Evolutionary conservation across 139 green algal species (phyloP).

Genomic region (Chlorella sp.): DNA sequence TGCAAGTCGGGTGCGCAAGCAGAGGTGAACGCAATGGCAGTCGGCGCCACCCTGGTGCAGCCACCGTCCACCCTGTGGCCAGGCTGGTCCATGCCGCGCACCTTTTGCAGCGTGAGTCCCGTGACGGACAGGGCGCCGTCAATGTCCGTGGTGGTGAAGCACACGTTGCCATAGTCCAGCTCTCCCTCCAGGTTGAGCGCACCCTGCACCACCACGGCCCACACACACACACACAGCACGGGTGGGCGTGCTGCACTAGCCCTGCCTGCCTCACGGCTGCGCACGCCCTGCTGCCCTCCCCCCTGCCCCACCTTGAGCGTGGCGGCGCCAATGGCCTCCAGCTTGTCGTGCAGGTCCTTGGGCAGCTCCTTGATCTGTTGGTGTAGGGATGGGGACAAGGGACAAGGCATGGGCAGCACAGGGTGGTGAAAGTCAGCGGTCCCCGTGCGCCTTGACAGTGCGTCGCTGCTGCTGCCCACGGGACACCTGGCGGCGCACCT

Average conservation of each 20-base stretch:
- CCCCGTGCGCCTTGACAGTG: no score
- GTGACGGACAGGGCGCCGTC: conserved; percentile 28
- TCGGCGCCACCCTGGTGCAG: no score
- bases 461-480: no score
- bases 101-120: conserved; percentile 22
- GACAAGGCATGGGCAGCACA: no score
- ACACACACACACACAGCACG: background rate
- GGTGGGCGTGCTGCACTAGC: background rate
- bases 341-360: conserved; percentile 22
- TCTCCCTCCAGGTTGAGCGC: conserved; percentile 2
- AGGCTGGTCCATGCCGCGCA: conserved; percentile 7
- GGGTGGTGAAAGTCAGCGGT: no score
- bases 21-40: no score
- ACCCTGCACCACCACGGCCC: background rate
- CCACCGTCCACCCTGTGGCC: no score
- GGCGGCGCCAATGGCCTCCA: conserved; percentile 8
- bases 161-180: conserved; percentile 26
- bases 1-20: no score
- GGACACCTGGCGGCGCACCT: background rate
- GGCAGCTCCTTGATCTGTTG: conserved; percentile 22
- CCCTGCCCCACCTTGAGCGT: background rate
- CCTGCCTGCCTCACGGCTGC: background rate
- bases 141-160: conserved; percentile 36
- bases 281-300: no score
- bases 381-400: no score